Evolutionary conservation across 352 stramenopile species (phyloP).

Genomic region (Phytopythium chamaehyphon): DNA sequence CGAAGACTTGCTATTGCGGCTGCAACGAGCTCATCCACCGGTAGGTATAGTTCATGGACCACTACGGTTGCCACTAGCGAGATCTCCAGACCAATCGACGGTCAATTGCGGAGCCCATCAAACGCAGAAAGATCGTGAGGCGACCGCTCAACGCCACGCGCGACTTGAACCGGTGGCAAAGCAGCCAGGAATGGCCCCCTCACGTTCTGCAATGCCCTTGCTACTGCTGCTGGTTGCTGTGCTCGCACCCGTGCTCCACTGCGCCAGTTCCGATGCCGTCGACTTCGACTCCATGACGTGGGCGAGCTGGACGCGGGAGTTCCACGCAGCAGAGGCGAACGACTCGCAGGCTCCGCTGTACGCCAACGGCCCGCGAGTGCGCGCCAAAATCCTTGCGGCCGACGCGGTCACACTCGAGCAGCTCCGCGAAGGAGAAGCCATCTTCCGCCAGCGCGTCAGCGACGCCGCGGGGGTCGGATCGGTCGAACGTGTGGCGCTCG

Average conservation of each 20-base stretch:
- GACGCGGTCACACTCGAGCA: constrained; percentile 10
- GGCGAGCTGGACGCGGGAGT: neutral
- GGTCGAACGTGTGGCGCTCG: constrained; percentile 13
- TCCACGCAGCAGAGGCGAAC: neutral
- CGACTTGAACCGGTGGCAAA: too few relatives aligned
- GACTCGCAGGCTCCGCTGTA: neutral
- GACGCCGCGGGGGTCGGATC: constrained; percentile 11
- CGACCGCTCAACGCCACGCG: too few relatives aligned
- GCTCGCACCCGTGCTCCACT: neutral
- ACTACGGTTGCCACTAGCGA: too few relatives aligned
- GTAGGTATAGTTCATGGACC: too few relatives aligned
- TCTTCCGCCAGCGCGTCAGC: constrained; percentile 15
- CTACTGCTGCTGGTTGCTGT: neutral
- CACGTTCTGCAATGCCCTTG: too few relatives aligned
- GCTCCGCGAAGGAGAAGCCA: constrained; percentile 8
- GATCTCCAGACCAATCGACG: too few relatives aligned
- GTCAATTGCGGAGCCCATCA: too few relatives aligned
- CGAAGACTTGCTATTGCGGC: too few relatives aligned
- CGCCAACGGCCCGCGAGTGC: constrained; percentile 9
- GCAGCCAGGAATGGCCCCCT: too few relatives aligned
- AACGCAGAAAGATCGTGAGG: too few relatives aligned
- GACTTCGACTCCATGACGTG: constrained; percentile 3
- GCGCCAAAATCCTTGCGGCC: constrained; percentile 17
- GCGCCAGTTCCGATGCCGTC: neutral
- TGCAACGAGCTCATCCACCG: too few relatives aligned